Conservation (phyloP, 2,329 filamentous ascomycete genomes). For the Alternaria novae-zelandiae region DNA sequence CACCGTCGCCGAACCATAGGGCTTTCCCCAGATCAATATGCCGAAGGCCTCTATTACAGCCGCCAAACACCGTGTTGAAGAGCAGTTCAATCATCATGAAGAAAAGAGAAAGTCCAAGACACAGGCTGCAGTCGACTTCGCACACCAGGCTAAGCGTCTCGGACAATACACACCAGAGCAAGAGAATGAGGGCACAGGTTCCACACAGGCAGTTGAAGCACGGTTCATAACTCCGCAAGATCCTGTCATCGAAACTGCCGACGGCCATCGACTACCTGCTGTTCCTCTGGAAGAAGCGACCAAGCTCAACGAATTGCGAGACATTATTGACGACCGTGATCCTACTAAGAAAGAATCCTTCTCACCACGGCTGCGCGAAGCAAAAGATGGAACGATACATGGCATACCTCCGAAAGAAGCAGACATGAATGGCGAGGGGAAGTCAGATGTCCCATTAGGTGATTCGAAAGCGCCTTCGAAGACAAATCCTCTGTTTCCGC, state of each 20-base stretch:
- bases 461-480: conserved; percentile 65
- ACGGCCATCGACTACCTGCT: conserved; percentile 70
- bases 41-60: conserved; percentile 18
- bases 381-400: conserved; percentile 53
- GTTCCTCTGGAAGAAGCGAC: conserved; percentile 74
- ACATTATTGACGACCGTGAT: conserved; percentile 54
- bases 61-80: conserved; percentile 18
- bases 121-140: conserved; percentile 61
- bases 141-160: conserved; percentile 63
- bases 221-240: conserved; percentile 71
- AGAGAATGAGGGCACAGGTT: conserved; percentile 51
- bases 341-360: conserved; percentile 38
- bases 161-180: conserved; percentile 50
- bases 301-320: conserved; percentile 70
- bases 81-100: conserved; percentile 24
- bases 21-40: conserved; percentile 26
- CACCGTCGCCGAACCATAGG: conserved; percentile 23
- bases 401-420: conserved; percentile 37
- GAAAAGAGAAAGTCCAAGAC: conserved; percentile 39
- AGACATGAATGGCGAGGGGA: conserved; percentile 47
- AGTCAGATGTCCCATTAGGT: conserved; percentile 54
- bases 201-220: conserved; percentile 66
- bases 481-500: conserved; percentile 83
- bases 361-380: conserved; percentile 42
- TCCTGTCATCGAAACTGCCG: conserved; percentile 71